Percentiles rank a stretch among this genome's conserved stretches.
phyloP scores from a whole-genome alignment of 2,329 filamentous ascomycete species.

The Apiospora arundinis region DNA sequence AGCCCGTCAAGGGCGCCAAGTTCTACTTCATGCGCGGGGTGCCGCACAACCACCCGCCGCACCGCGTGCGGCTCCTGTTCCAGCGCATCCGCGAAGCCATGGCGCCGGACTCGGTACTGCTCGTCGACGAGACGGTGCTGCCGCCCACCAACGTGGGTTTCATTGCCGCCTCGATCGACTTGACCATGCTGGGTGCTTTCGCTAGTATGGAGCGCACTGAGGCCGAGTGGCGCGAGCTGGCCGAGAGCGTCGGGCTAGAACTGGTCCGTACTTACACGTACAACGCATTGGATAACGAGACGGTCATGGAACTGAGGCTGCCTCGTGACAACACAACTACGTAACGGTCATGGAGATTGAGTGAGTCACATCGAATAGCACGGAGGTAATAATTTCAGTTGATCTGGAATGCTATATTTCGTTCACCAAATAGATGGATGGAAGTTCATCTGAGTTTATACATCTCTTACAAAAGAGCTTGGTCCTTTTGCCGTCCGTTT shows the following conservation, averaged over 20 bases:
- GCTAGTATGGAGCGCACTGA: neutral
- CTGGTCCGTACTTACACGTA: neutral
- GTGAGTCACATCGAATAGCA: no score
- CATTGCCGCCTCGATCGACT: neutral
- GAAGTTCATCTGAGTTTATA: no score
- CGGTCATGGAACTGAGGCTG: neutral
- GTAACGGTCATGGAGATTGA: no score
- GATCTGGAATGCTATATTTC: no score
- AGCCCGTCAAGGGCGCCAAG: conserved; percentile 30
- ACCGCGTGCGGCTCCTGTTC: conserved; percentile 41
- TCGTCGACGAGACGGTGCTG: conserved; percentile 42
- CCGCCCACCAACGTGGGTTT: conserved; percentile 32
- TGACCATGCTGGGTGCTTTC: neutral
- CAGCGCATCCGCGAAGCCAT: conserved; percentile 35
- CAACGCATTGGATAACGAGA: neutral
- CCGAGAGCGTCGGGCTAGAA: neutral
- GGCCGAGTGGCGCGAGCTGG: neutral
- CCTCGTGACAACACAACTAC: neutral
- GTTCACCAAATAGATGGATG: no score
- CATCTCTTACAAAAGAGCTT: no score
- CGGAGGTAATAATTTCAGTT: no score
- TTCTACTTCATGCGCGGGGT: conserved; percentile 45
- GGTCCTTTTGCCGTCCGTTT: no score
- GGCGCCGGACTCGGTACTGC: conserved; percentile 33
- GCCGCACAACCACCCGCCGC: conserved; percentile 47